Evolutionary conservation across 176 grass and related monocot species (phyloP).

Genomic region (Paspalum vaginatum): DNA sequence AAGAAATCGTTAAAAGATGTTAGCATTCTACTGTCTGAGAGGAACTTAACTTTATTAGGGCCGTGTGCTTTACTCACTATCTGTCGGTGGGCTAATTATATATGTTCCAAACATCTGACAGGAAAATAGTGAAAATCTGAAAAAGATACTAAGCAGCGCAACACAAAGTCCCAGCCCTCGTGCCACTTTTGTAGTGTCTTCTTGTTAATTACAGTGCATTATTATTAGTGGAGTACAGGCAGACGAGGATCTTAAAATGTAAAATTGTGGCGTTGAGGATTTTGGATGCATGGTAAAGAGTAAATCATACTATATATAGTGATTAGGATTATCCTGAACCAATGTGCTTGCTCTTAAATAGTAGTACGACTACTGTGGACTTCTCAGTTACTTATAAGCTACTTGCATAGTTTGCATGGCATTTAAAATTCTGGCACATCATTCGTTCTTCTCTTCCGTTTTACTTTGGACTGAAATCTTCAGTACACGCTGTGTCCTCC

Average conservation of each 20-base stretch:
- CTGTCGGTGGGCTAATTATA: background rate
- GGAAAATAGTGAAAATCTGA: background rate
- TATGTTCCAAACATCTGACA: background rate
- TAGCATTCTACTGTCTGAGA: background rate
- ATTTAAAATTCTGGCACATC: background rate
- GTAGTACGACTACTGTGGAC: background rate
- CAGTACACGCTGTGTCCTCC: background rate
- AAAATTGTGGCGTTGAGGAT: no score
- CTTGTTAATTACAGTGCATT: background rate
- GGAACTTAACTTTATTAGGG: background rate
- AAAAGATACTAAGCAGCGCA: background rate
- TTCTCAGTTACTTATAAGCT: background rate
- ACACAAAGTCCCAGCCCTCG: background rate
- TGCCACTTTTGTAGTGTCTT: background rate
- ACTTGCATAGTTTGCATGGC: background rate
- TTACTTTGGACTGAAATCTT: background rate
- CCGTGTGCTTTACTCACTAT: slow-evolving; percentile 7
- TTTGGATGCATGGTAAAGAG: background rate
- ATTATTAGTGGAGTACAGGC: background rate
- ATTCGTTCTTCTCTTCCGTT: background rate
- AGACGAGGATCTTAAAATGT: background rate
- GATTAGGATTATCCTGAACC: background rate
- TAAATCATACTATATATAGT: background rate
- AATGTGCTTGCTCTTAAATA: background rate
- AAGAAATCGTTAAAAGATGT: background rate